These are phyloP conservation scores for Fusarium pininemorale DNA, from an alignment of 2,329 filamentous ascomycete genomes.

Conservation along the genomic window DNA sequence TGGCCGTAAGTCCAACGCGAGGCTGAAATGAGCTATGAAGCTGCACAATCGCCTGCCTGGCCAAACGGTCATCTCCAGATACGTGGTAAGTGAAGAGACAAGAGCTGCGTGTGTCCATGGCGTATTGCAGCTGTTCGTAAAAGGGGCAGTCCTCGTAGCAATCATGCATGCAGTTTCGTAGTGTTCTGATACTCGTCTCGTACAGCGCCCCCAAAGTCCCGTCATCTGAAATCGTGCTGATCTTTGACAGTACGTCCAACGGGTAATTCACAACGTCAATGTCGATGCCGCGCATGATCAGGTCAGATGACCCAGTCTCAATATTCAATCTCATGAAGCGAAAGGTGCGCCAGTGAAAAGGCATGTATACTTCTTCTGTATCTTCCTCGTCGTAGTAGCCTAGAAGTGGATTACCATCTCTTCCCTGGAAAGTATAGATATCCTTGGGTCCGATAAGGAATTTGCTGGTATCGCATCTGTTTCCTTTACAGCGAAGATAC, in stretches of 20 bases:
- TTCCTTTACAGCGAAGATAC: not conserved
- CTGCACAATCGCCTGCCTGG: not conserved
- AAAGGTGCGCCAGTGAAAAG: not conserved
- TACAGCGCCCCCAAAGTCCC: not conserved
- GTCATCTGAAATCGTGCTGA: not conserved
- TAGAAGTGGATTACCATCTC: fast-evolving
- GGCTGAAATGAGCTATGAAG: not conserved
- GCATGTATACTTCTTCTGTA: not conserved
- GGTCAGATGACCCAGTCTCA: not conserved
- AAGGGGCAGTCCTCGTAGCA: constrained; percentile 2
- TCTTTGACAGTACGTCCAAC: fast-evolving
- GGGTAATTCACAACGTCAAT: not conserved
- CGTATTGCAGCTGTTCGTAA: not conserved
- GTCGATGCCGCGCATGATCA: not conserved
- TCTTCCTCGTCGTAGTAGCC: not conserved
- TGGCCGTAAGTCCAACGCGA: not conserved
- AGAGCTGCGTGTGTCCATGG: not conserved
- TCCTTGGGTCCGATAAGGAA: not conserved
- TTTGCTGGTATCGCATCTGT: not conserved
- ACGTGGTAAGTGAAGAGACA: not conserved
- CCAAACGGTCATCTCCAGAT: not conserved
- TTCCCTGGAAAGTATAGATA: not conserved
- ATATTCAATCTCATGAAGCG: not conserved
- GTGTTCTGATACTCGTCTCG: not conserved
- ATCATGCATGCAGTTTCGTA: not conserved